Evolutionary conservation across 805 yeast genomes (phyloP), one percentile per base, ranked within the genome.

Genomic region (Suhomyces sp.): DNA sequence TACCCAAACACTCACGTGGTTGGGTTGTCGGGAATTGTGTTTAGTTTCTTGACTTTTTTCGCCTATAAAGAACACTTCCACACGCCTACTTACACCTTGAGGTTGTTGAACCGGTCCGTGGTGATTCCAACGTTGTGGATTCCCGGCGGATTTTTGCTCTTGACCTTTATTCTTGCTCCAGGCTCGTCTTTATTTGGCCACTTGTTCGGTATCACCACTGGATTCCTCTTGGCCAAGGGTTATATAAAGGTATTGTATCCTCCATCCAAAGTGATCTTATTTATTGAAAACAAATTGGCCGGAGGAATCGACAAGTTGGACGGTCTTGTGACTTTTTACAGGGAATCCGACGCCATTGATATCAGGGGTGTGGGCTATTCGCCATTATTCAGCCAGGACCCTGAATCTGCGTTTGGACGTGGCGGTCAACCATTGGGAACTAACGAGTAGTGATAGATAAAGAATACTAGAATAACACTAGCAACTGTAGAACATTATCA

Each of bases 11-110:
- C 79, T 1, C 73, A 79, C 9, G 85, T 83, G 1, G 68, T 84
- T 17, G 96, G 96, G 1, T 79, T 90, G 22, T 82, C 89, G 49
- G 96, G 86, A 1, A 81, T 92, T 82, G 81, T 81, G 31, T 89
- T 89, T 63, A 79, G 90, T 49, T 80, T 90, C 60, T 61, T 83
- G 53, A 82, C 85, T 3, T 87, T 78, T 69, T 80, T 73, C 57
- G 82, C 88, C n/a, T 80, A 78, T 58, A 70, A 69, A 58, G 78
- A 72, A 58, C 73, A 67, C 60, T 57, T 53, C 26, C 50, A 54
- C 49, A 66, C 68, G 23, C 85, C 86, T 10, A 67, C 73, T 10
- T 70, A 67, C 53, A 60, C 66, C 19, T 60, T 66, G 44, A 60
- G 57, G 49, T 56, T 61, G 29, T 63, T 70, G 27, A 72, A 76